Base-by-base conservation (phyloP, 805 yeast genomes). In the Starmerella floricola region DNA sequence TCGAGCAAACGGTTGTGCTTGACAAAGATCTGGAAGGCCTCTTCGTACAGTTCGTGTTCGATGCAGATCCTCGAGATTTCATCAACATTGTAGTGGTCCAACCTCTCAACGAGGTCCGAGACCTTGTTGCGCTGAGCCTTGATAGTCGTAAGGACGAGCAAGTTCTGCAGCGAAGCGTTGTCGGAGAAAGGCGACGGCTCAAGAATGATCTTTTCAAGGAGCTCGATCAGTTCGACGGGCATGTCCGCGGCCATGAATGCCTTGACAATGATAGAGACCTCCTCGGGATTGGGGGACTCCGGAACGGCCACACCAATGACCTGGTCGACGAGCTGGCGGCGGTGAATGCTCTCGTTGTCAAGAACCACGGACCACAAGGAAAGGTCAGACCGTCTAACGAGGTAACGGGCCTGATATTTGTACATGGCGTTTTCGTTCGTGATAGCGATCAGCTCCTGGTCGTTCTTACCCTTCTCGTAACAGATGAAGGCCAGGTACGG, bases 401-500 rank as follows among this genome's bases (percentile, higher is more conserved):
- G 71, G 61, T 91, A 91, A 62, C 97, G 79, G n/a, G 97, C 97
- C 70, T 91, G 98, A 65, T 91, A 88, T 64, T 91, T 91, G 73
- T 82, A 91, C 99, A 91, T 91, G 55, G 91, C 75, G 63, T 91
- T 91, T 58, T 91, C 97, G 62, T 91, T 91, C 52, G 98, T 91
- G 63, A 91, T 86, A 58, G 74, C 71, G 56, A 91, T 75, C 57
- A 91, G 73, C 62, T 91, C 98, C 44, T 71, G 79, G 61, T 91
- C 95, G 56, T 88, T 87, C 41, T 72, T 69, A 59, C 99, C 99
- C 66, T 87, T 88, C 48, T 93, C 94, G 64, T 91, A 91, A 40
- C 95, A 94, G 65, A 91, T 91, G 64, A 85, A 91, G 23, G 98
- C 99, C 61, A 91, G 71, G 66, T 85, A 91, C 49, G 99, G 99